Base-by-base conservation (phyloP, 352 stramenopile species). In the Thalassiosira livingstoniorum region DNA sequence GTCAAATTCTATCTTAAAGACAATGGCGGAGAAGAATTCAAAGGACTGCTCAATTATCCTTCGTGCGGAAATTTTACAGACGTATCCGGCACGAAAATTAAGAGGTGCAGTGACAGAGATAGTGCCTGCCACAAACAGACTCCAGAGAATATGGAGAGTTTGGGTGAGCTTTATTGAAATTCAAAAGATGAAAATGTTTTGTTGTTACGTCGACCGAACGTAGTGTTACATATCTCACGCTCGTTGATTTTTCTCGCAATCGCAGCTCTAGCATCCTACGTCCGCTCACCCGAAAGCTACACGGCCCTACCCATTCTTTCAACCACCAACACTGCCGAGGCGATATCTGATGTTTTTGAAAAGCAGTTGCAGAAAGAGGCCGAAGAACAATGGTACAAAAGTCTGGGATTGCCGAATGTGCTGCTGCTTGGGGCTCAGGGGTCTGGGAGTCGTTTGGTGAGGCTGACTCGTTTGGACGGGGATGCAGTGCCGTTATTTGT, bases 51-150 rank as follows among this genome's bases (percentile, higher is more conserved):
- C n/a, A 25, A 54, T 1, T 74, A 64, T 58, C 65, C 65, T 4
- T 37, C 39, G 18, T 74, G 65, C 31, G 65, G 65, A 23, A 74
- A 74, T 43, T 53, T 63, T 4, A 64, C 65, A 5, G 51, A 11
- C 15, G 23, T 55, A 18, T 27, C 47, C 23, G 31, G 35, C n/a
- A 23, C 32, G 25, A 35, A 31, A 27, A 53, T 64, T 25, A 54
- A 37, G 2, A n/a, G 11, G 7, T 74, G 65, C 35, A 64, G 29
- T 13, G 18, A 39, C 11, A 10, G 64, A 13, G 42, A 54, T 34
- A 27, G 43, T 25, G 60, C 51, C 29, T 74, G 65, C 29, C 65
- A 74, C 51, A 65, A 63, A 11, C 53, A 65, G 53, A 15, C 0
- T 4, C 65, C 65, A 37, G 15, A 43, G 31, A n/a, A n/a, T n/a